Percentiles rank a stretch among this genome's conserved stretches.
Evolutionary conservation across 2,329 filamentous ascomycete genomes (phyloP).

Genomic region (Cercospora nicotianae): DNA sequence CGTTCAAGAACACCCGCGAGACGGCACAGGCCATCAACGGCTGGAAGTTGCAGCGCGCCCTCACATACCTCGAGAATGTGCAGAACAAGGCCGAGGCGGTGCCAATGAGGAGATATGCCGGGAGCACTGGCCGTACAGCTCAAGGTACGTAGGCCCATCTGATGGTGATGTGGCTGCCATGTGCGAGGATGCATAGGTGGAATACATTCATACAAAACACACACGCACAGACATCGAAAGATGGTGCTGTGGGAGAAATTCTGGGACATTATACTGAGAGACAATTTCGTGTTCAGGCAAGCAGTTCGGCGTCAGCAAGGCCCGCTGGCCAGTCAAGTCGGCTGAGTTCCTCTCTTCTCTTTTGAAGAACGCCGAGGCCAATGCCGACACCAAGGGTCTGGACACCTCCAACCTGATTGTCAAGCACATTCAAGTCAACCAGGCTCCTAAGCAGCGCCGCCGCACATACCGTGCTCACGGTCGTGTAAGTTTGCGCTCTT

Average conservation of each 20-base stretch:
- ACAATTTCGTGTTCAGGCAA: conserved; percentile 65
- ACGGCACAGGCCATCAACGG: conserved; percentile 99
- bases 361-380: conserved; percentile 96
- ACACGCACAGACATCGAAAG: background rate
- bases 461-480: conserved; percentile 99
- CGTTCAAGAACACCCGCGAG: conserved; percentile 99
- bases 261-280: conserved; percentile 33
- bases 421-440: conserved; percentile 99
- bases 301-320: conserved; percentile 96
- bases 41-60: conserved; percentile 94
- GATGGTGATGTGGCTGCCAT: conserved; percentile 35
- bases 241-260: conserved; percentile 7
- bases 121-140: conserved; percentile 90
- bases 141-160: conserved; percentile 75
- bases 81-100: conserved; percentile 95
- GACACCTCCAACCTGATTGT: conserved; percentile 96
- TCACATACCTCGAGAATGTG: conserved; percentile 98
- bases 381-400: conserved; percentile 94
- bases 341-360: conserved; percentile 97
- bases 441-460: conserved; percentile 98
- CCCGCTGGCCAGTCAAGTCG: conserved; percentile 99
- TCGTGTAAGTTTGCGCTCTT: conserved; percentile 71
- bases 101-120: conserved; percentile 96
- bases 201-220: conserved; percentile 21
- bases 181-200: conserved; percentile 42